Conservation (phyloP, 805 yeast species). For the Starmerella stigmatis region DNA sequence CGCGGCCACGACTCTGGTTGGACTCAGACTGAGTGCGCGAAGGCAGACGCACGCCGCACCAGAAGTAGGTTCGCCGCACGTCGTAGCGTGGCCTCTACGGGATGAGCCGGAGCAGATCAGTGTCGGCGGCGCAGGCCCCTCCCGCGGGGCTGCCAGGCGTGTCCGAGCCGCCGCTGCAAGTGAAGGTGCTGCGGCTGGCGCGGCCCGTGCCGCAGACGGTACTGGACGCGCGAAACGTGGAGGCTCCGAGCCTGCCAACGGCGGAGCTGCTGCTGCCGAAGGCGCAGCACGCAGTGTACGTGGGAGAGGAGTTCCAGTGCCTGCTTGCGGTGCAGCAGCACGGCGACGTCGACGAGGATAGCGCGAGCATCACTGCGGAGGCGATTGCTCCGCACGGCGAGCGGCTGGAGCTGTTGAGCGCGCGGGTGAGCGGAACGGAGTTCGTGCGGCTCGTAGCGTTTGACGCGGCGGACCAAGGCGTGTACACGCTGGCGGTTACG, state of each 20-base stretch:
- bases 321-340: slow-evolving; percentile 20
- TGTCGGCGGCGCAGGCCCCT: too few relatives aligned
- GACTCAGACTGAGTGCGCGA: too few relatives aligned
- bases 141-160: too few relatives aligned
- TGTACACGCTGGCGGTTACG: slow-evolving; percentile 24
- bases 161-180: slow-evolving; percentile 8
- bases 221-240: slow-evolving; percentile 18
- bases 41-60: too few relatives aligned
- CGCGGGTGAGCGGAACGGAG: neutral
- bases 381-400: slow-evolving; percentile 8
- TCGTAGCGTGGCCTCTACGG: neutral
- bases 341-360: neutral
- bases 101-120: slow-evolving; percentile 6
- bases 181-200: slow-evolving; percentile 28
- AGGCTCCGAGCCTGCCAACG: slow-evolving; percentile 18
- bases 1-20: too few relatives aligned
- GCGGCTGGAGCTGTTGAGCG: slow-evolving; percentile 2
- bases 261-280: slow-evolving; percentile 24
- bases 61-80: slow-evolving; percentile 1
- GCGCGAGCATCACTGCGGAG: slow-evolving; percentile 2
- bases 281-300: slow-evolving; percentile 26
- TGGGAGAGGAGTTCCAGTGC: slow-evolving; percentile 29
- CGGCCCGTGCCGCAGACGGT: slow-evolving; percentile 25
- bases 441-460: slow-evolving; percentile 6
- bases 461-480: slow-evolving; percentile 27